Evolutionary conservation across 768 basidiomycete genomes (phyloP), one percentile per base, ranked within the genome.

Genomic region (Boletus bicolor): DNA sequence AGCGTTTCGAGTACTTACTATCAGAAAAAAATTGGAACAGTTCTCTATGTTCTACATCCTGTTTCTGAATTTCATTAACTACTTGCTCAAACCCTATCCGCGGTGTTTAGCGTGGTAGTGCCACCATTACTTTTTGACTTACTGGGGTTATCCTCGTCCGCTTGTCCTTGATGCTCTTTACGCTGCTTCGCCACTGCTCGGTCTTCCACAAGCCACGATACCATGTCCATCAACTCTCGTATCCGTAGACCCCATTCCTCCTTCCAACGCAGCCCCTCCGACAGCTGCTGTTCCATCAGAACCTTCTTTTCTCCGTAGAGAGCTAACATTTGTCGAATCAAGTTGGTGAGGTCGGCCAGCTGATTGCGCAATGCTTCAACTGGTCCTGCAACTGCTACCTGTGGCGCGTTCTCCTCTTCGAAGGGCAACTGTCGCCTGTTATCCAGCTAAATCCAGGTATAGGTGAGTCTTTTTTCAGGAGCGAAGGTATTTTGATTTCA

Each of bases 171-270:
- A 17, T 44, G 4, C 9, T 44, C 43, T 28, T 24, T 15, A 26
- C 7, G 14, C 43, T 44, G 24, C 24, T 28, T 24, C 26, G 43
- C 26, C 15, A 14, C 43, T 15, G 7, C 7, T 44, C 4, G 43
- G 2, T 76, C 80, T 36, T 83, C 81, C 28, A 82, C 71, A 44
- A 87, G 75, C 52, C 78, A 77, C 47, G 78, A 72, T 8, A 86
- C 72, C 73, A 89, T 81, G 28, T 82, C 82, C 39, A 76, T 74
- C 35, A 89, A 66, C 47, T 82, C 81, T 26, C 76, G 72, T 68
- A 73, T 77, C 49, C 81, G 75, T 6, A 61, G 68, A 24, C 86
- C 81, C 64, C 85, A 84, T 39, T 80, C 75, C 19, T 72, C 68
- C 35, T 83, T 75, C 39, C 86, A 72, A 12, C 57, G 68, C 28